A percentile compares a stretch with the other conserved stretches of the same genome.
phyloP scores from a whole-genome alignment of 176 grass and related monocot species.

The Ampelocalamus luodianensis region DNA sequence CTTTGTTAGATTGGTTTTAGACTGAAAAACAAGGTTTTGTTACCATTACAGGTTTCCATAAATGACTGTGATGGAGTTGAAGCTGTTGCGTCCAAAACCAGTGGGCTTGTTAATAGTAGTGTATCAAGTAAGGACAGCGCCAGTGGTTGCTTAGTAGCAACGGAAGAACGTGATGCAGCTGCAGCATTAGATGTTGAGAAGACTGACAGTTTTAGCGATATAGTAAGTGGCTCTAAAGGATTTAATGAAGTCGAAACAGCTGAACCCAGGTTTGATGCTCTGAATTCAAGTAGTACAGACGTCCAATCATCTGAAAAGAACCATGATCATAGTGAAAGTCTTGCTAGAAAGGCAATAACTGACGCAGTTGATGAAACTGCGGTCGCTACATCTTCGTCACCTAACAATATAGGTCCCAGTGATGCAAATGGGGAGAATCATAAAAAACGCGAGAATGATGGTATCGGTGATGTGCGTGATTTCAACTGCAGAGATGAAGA shows the following conservation, averaged over 20 bases:
- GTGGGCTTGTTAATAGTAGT: slow-evolving; percentile 21
- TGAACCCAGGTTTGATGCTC: slow-evolving; percentile 6
- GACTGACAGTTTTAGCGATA: not conserved
- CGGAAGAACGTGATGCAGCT: slow-evolving; percentile 28
- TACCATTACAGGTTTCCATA: slow-evolving; percentile 48
- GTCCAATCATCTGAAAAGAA: slow-evolving; percentile 38
- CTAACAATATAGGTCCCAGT: not conserved
- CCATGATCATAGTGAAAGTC: not conserved
- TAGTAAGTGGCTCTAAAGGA: slow-evolving; percentile 8
- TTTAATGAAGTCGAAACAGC: slow-evolving; percentile 21
- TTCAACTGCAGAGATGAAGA: slow-evolving; percentile 24
- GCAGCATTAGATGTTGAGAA: slow-evolving; percentile 15
- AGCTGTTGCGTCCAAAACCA: slow-evolving; percentile 31
- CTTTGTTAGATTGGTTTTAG: not conserved
- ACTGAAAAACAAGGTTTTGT: slow-evolving; percentile 35
- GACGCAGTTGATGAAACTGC: slow-evolving; percentile 17
- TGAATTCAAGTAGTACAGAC: slow-evolving; percentile 15
- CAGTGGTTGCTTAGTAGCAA: slow-evolving; percentile 22
- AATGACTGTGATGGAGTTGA: slow-evolving; percentile 30
- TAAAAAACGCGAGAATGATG: not conserved
- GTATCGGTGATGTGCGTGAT: slow-evolving; percentile 7
- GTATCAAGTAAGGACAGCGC: slow-evolving; percentile 28
- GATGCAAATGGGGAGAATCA: slow-evolving; percentile 19
- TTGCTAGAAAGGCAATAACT: not conserved
- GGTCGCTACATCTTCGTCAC: slow-evolving; percentile 20